A percentile compares a stretch with the other conserved stretches of the same genome.
Evolutionary conservation across 306 rosid species (phyloP).

Genomic region (Mimosa pudica): DNA sequence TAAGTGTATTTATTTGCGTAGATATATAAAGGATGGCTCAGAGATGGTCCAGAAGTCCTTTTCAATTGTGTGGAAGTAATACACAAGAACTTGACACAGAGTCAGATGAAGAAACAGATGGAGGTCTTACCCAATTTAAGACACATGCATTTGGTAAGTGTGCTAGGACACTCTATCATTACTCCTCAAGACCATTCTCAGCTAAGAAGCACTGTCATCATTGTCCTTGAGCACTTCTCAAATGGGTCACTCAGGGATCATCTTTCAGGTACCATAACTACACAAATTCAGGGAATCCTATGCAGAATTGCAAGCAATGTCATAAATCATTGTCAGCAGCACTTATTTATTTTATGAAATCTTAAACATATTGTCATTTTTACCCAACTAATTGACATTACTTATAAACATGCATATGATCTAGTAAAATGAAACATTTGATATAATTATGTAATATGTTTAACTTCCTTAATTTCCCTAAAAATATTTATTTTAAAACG

Average conservation of each 20-base stretch:
- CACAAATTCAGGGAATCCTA: neutral
- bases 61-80: slow-evolving; percentile 56
- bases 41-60: slow-evolving; percentile 65
- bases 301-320: neutral
- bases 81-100: slow-evolving; percentile 53
- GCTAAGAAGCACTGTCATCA: slow-evolving; percentile 50
- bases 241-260: slow-evolving; percentile 60
- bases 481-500: too few species aligned
- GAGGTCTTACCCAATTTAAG: slow-evolving; percentile 64
- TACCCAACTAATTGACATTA: too few species aligned
- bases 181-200: slow-evolving; percentile 61
- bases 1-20: slow-evolving; percentile 29
- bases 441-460: too few species aligned
- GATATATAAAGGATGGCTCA: slow-evolving; percentile 72
- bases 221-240: slow-evolving; percentile 63
- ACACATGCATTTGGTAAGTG: slow-evolving; percentile 83
- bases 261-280: slow-evolving; percentile 58
- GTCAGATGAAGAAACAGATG: slow-evolving; percentile 46
- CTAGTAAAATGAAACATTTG: too few species aligned
- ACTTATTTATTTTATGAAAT: neutral
- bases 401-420: too few species aligned
- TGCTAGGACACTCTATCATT: slow-evolving; percentile 70
- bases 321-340: neutral
- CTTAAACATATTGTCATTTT: neutral
- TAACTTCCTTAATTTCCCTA: too few species aligned